A percentile compares a stretch with the other conserved stretches of the same genome.
phyloP scores from a whole-genome alignment of 192 early-diverging fungal genomes.

The Coemansia sp. region DNA sequence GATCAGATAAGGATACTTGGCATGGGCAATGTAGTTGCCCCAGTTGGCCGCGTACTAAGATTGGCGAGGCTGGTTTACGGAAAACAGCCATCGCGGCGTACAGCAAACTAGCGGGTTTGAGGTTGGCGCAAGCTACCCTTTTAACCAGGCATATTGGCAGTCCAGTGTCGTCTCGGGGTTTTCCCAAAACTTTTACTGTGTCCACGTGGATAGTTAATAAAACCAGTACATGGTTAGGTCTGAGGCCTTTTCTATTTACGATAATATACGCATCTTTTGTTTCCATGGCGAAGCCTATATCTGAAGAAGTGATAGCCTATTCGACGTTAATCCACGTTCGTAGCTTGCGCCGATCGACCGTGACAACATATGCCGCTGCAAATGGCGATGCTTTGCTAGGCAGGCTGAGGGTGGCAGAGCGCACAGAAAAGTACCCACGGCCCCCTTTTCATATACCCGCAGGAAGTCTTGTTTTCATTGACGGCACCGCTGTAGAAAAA shows the following conservation, averaged over 20 bases:
- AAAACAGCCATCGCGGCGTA: too few relatives aligned
- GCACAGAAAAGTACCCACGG: slow-evolving; percentile 12
- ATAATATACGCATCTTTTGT: background rate
- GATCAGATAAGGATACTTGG: too few relatives aligned
- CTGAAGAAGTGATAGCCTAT: background rate
- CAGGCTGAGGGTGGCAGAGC: slow-evolving; percentile 26
- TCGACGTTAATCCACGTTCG: background rate
- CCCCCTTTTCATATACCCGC: slow-evolving; percentile 20
- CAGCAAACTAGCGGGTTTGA: too few relatives aligned
- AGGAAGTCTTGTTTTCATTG: slow-evolving; percentile 24
- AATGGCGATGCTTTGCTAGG: slow-evolving; percentile 26
- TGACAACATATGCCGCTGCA: background rate
- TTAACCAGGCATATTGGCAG: background rate
- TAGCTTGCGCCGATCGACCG: background rate
- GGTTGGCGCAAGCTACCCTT: too few relatives aligned
- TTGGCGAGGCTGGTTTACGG: too few relatives aligned
- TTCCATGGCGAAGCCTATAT: too few relatives aligned
- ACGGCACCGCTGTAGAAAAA: background rate
- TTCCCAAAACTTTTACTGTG: background rate
- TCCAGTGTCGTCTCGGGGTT: too few relatives aligned
- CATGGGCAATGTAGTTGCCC: too few relatives aligned
- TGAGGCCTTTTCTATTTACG: too few relatives aligned
- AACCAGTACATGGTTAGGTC: too few relatives aligned
- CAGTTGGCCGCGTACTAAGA: too few relatives aligned
- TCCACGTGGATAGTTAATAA: too few relatives aligned